Base-by-base conservation (phyloP, 129 eudicot genomes). In the Arctium minus region DNA sequence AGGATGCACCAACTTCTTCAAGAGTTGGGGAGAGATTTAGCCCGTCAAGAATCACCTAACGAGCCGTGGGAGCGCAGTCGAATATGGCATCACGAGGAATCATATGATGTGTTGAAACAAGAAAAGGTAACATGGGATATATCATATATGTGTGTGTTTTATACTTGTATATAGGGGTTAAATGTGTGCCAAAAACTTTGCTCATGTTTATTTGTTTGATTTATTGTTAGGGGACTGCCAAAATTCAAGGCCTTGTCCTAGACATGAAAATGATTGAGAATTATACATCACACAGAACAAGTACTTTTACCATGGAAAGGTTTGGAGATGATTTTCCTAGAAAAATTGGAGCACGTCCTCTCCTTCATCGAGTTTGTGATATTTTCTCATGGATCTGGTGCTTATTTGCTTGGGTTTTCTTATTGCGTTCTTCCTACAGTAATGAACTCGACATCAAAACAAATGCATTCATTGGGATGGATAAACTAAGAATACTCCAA, bases 1-100 rank as follows among this genome's bases (percentile, higher is more conserved):
- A 38, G 12, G 80, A 81, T 81, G 85, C 85, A 81, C 38, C 82
- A 76, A 32, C 8, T 83, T 0, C 7, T 56, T 13, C 67, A 56
- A 56, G 27, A 56, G 7, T 0, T 56, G 3, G 67, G 67, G 4
- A 53, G 74, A 60, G 79, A 72, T 36, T 37, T 84, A 3, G 69
- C 78, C 13, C 65, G 73, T 29, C 79, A 71, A 72, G 83, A 84
- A 78, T 78, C 83, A 72, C 86, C 79, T 8, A 33, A 74, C 17
- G 65, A 76, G 29, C 81, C 81, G 30, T 74, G 76, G 72, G 27
- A 33, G 17, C 86, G 86, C 15, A 67, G 80, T 62, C 76, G 86
- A 74, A 18, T 81, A 13, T 81, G 67, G 67, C 67, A 56, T 56
- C 67, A 3, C 69, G 62, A 56, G 67, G 27, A 15, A 56, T 56